Percentiles rank a stretch among this genome's conserved stretches.
Conservation (phyloP, 139 green algal genomes). For the Tetratostichococcus sp. region DNA sequence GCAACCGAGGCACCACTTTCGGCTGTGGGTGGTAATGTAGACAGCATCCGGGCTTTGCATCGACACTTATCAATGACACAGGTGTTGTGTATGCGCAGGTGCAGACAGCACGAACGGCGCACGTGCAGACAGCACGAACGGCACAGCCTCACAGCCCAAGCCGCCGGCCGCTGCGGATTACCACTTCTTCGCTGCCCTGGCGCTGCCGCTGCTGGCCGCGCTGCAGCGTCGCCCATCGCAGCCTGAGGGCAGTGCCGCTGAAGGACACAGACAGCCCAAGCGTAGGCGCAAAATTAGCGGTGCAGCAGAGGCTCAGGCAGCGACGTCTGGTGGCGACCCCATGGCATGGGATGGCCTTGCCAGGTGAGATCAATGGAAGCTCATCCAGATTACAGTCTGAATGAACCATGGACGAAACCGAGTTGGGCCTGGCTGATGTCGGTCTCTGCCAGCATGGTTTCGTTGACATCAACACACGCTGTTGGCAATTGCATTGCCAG, state of each 20-base stretch:
- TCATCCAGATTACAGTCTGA: too few relatives aligned
- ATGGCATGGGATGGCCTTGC: background rate
- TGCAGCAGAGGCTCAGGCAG: background rate
- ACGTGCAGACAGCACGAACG: too few relatives aligned
- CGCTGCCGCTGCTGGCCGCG: conserved; percentile 1
- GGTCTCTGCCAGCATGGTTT: too few relatives aligned
- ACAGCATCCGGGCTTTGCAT: too few relatives aligned
- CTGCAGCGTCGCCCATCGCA: background rate
- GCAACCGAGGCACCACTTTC: too few relatives aligned
- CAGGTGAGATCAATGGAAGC: background rate
- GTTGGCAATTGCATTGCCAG: too few relatives aligned
- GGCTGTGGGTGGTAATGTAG: too few relatives aligned
- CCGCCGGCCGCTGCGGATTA: conserved; percentile 4
- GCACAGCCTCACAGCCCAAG: background rate
- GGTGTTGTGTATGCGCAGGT: too few relatives aligned
- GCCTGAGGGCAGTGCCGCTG: background rate
- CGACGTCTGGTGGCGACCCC: background rate
- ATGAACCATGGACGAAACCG: too few relatives aligned
- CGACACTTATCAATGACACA: too few relatives aligned
- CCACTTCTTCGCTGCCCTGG: conserved; percentile 16
- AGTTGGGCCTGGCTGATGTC: too few relatives aligned
- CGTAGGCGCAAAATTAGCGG: background rate
- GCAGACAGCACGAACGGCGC: background rate
- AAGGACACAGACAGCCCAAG: background rate
- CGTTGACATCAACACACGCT: too few relatives aligned